Base-by-base conservation (phyloP, 139 green algal species). In the Volvox africanus region DNA sequence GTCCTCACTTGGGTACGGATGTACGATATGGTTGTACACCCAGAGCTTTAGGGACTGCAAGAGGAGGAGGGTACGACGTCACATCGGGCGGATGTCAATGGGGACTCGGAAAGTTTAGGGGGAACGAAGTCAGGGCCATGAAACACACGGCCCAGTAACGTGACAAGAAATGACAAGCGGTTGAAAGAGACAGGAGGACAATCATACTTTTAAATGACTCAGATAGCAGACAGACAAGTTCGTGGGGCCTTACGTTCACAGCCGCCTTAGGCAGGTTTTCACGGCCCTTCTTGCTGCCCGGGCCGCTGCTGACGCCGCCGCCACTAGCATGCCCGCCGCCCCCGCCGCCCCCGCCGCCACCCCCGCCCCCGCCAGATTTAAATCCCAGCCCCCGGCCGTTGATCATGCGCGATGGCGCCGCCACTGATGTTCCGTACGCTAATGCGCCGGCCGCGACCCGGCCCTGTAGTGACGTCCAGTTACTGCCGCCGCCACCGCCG, bases 1-100 rank as follows among this genome's bases (percentile, higher is more conserved):
- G 33, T 94, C 77, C 65, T 95, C 93, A 21, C 80, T 85, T 20
- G 93, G 93, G 81, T 95, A 95, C 16, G 93, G 93, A 30, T 93
- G 90, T 75, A 91, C 62, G 44, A 94, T 91, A 89, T 96, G 94
- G 44, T 61, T 78, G 69, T 94, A 93, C 77, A 96, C 80, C 93
- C 93, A 96, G 20, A 73, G 61, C 90, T 94, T 95, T 28, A 94
- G 79, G 12, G 50, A 61, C 86, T 90, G 86, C 65, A 55, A 5
- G 44, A 55, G 44, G 44, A 55, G 9, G 44, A 55, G 9, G 5
- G 44, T 55, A 55, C 44, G 44, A 55, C 44, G 9, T 55, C 44
- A 55, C 44, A 14, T 55, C 9, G 5, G 44, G 44, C 44, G 5
- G n/a, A n/a, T n/a, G n/a, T n/a, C n/a, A n/a, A n/a, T n/a, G n/a